Percentiles rank a stretch among this genome's conserved stretches.
These are phyloP conservation scores for Apodospora peruviana DNA, from an alignment of 495 filamentous ascomycete genomes.

Conservation along the genomic window DNA sequence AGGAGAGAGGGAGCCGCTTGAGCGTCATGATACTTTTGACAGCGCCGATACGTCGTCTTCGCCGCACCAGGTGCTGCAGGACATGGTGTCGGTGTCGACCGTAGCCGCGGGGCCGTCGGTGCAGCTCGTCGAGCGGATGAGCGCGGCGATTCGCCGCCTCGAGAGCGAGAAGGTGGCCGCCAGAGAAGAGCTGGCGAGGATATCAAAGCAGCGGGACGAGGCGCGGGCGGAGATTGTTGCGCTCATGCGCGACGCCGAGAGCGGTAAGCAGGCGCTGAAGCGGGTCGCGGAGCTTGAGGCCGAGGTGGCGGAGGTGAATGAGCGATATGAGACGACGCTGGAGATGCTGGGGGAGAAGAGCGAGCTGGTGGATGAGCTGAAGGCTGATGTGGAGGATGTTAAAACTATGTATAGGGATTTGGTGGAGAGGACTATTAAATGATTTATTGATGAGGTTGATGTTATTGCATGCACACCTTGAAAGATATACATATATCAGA, in stretches of 20 bases:
- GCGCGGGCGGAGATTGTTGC: constrained; percentile 83
- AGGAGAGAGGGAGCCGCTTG: neutral
- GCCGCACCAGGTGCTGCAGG: constrained; percentile 70
- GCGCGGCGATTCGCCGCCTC: constrained; percentile 79
- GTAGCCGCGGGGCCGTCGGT: constrained; percentile 87
- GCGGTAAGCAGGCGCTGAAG: constrained; percentile 53
- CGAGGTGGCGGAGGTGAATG: constrained; percentile 56
- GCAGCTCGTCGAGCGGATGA: constrained; percentile 95
- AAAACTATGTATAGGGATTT: constrained; percentile 94
- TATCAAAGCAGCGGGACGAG: constrained; percentile 80
- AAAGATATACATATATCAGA: neutral
- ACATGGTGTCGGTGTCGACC: constrained; percentile 85
- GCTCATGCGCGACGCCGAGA: constrained; percentile 80
- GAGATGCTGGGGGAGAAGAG: constrained; percentile 97
- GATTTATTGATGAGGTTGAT: neutral
- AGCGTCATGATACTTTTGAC: constrained; percentile 62
- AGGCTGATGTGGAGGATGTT: constrained; percentile 81
- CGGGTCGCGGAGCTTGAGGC: constrained; percentile 60
- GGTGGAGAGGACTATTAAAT: constrained; percentile 71
- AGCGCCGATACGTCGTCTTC: constrained; percentile 53
- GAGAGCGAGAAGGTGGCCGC: constrained; percentile 84
- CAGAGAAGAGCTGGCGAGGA: constrained; percentile 75
- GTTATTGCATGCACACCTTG: neutral
- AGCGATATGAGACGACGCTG: constrained; percentile 80
- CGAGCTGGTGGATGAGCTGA: constrained; percentile 85